Base-by-base conservation (phyloP, 495 filamentous ascomycete genomes). In the Penicillium atrosanguineum region DNA sequence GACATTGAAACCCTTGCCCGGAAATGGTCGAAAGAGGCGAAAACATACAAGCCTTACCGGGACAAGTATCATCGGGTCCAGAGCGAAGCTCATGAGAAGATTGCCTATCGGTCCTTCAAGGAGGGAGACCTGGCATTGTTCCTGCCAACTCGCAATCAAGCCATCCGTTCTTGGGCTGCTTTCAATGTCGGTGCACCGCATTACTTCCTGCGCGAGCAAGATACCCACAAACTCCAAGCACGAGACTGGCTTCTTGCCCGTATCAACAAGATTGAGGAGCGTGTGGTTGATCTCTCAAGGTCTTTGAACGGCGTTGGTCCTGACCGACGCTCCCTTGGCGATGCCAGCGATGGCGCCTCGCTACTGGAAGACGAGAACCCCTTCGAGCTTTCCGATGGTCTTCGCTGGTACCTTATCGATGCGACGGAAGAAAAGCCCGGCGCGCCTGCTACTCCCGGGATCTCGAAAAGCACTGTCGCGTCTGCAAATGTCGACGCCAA, bases 131-230 rank as follows among this genome's bases (percentile, higher is more conserved):
- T 99, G 15, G 95, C 93, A 20, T 78, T 99, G 9, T 99, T 99
- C 76, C 78, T 97, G 12, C 94, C 94, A 0, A 99, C 94, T 0
- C 79, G 91, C 20, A 97, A 97, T 57, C 91, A 96, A 65, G 87
- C 87, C 21, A 94, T 91, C 6, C 86, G 94, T 9, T 91, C 94
- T 4, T 99, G 94, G 94, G 94, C 94, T 5, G 94, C 95, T 4
- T 99, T 99, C 76, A 99, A 99, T 63, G 86, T 97, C 43, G 91
- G 91, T 1, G 93, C 90, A 46, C 94, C 94, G 14, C 94, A 99
- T 68, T 97, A 91, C 72, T 99, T 99, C 74, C 76, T 99, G 0
- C 87, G 90, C 28, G 94, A 99, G 69, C 90, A 95, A 68, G 91
- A 96, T 50, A 77, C 79, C 0, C 95, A 97, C 62, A 88, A 91